These are phyloP conservation scores for Wickerhamiella cacticola DNA, from an alignment of 805 yeast species.

Conservation along the genomic window DNA sequence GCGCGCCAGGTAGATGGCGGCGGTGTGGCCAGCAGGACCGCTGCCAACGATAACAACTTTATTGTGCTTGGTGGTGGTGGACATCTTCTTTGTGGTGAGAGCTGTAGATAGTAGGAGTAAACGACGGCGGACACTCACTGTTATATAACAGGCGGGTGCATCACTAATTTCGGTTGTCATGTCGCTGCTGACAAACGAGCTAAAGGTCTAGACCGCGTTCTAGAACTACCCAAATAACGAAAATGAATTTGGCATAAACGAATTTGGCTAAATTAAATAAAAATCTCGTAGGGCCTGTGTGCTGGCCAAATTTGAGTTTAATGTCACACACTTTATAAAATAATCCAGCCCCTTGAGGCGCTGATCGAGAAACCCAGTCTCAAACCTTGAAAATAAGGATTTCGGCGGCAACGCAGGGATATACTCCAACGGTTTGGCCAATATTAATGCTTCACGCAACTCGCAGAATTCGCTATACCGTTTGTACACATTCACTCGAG, in stretches of 20 bases:
- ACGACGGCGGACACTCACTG: conserved; percentile 14
- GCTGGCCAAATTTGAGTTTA: conserved; percentile 33
- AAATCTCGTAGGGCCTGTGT: conserved; percentile 27
- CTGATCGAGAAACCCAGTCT: conserved; percentile 29
- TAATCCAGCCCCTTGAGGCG: conserved; percentile 36
- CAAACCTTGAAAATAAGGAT: conserved; percentile 27
- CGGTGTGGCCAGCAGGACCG: conserved; percentile 99
- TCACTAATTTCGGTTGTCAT: background rate
- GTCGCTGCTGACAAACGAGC: background rate
- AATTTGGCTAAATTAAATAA: background rate
- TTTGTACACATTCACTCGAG: conserved; percentile 37
- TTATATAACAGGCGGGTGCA: conserved; percentile 10
- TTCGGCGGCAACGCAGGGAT: conserved; percentile 40
- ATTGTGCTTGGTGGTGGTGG: conserved; percentile 22
- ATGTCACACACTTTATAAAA: conserved; percentile 35
- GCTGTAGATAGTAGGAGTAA: conserved; percentile 19
- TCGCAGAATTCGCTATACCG: conserved; percentile 54
- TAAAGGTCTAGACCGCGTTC: conserved; percentile 1
- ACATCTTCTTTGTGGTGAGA: conserved; percentile 6
- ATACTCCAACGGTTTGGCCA: conserved; percentile 30
- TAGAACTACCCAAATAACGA: too few species aligned
- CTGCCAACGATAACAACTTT: conserved; percentile 49
- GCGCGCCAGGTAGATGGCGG: conserved; percentile 91
- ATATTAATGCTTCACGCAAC: conserved; percentile 34
- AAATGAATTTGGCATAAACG: too few species aligned